Percentiles rank a stretch among this genome's conserved stretches.
Conservation (phyloP, 192 early-diverging fungal species). For the Podila horticola region DNA sequence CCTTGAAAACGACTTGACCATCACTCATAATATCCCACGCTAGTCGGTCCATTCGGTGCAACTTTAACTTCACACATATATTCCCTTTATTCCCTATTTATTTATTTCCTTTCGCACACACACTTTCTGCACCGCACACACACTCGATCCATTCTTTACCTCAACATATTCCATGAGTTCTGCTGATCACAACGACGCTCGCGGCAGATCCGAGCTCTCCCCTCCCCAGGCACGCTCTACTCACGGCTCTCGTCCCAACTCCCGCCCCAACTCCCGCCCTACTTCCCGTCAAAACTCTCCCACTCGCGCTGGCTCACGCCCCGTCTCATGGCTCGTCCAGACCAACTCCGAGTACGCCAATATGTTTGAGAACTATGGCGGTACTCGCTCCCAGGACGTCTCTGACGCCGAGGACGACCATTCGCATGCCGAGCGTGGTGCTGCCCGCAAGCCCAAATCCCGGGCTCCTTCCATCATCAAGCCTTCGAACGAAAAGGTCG, state of each 20-base stretch:
- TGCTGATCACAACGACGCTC: background rate
- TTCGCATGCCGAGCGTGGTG: slow-evolving; percentile 15
- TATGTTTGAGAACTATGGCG: slow-evolving; percentile 51
- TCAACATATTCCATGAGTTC: background rate
- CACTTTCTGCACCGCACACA: background rate
- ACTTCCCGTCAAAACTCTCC: background rate
- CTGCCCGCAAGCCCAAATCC: background rate
- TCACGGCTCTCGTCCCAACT: background rate
- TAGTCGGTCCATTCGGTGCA: too few relatives aligned
- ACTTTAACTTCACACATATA: too few relatives aligned
- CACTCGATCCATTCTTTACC: background rate
- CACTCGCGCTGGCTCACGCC: slow-evolving; percentile 25
- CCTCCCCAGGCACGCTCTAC: background rate
- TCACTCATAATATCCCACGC: background rate
- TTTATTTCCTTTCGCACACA: too few relatives aligned
- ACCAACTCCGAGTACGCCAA: slow-evolving; percentile 45
- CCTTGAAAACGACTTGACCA: background rate
- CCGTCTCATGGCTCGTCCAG: slow-evolving; percentile 36
- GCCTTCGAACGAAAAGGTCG: slow-evolving; percentile 33
- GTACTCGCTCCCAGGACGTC: slow-evolving; percentile 8
- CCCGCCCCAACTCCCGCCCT: slow-evolving; percentile 15
- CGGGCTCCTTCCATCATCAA: slow-evolving; percentile 8
- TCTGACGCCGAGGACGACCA: slow-evolving; percentile 8
- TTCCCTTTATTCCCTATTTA: too few relatives aligned
- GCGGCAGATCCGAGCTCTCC: background rate